Percentiles rank a stretch among this genome's conserved stretches.
Evolutionary conservation across 2,329 filamentous ascomycete species (phyloP).

Genomic region (Calonectria crousiana): DNA sequence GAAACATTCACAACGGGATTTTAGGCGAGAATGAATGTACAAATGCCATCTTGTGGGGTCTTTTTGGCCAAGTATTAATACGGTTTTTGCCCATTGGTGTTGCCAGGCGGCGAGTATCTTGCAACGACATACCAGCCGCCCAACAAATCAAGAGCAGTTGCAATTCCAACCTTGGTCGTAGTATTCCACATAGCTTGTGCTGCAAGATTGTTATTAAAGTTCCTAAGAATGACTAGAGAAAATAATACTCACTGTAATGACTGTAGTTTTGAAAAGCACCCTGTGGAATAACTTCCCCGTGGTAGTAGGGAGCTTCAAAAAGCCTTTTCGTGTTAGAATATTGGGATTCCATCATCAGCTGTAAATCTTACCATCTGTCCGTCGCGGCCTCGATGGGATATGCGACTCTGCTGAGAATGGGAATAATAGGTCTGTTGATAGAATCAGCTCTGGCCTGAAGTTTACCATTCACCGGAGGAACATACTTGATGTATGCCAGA

Average conservation of each 20-base stretch:
- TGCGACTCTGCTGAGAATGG: background rate
- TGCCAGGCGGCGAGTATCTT: background rate
- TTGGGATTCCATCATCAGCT: too few species aligned
- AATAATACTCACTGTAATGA: background rate
- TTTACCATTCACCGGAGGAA: background rate
- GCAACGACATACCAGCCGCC: background rate
- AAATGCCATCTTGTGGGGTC: background rate
- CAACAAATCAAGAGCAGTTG: background rate
- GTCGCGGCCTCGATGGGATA: background rate
- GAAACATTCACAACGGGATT: background rate
- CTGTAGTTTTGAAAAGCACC: background rate
- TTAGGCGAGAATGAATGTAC: background rate
- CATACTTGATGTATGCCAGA: background rate
- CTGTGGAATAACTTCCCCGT: background rate
- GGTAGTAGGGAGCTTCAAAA: background rate
- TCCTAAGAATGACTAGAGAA: too few species aligned
- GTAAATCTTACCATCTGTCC: background rate
- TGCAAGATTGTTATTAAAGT: background rate
- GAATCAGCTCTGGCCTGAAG: background rate
- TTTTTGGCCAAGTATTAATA: background rate
- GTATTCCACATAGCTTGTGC: background rate
- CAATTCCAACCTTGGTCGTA: background rate
- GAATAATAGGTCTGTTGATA: background rate
- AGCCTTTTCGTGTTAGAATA: background rate
- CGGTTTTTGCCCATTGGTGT: background rate